phyloP scores from a whole-genome alignment of 1,139 yeast species.

The Casaregolazyma suthepensis region DNA sequence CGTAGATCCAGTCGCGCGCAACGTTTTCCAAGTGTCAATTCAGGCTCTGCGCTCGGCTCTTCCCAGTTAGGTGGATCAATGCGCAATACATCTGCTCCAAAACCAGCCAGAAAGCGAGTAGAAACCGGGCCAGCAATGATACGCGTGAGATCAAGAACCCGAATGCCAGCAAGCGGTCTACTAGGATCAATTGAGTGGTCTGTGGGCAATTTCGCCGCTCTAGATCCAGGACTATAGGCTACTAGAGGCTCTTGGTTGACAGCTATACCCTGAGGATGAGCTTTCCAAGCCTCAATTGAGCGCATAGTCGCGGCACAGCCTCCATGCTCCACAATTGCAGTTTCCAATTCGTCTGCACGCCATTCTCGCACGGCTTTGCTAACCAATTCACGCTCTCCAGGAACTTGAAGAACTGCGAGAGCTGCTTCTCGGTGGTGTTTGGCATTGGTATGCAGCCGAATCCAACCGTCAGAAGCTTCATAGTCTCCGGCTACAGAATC shows the following conservation, averaged over 20 bases:
- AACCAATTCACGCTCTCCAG: neutral
- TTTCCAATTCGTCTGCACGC: neutral
- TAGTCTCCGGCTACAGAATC: neutral
- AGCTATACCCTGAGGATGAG: neutral
- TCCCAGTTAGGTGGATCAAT: conserved; percentile 42
- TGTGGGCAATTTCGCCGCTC: neutral
- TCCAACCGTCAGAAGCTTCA: neutral
- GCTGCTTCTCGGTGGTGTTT: neutral
- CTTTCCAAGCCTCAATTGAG: neutral
- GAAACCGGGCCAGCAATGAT: conserved; percentile 41
- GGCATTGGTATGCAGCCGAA: neutral
- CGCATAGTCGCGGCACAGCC: neutral
- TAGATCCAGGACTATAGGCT: neutral
- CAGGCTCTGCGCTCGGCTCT: conserved; percentile 38
- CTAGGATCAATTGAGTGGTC: neutral
- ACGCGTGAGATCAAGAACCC: conserved; percentile 37
- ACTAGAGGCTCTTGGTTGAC: neutral
- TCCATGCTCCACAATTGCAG: neutral
- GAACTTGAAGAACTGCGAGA: neutral
- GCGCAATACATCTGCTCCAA: conserved; percentile 40
- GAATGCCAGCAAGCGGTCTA: conserved; percentile 28
- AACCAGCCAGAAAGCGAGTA: conserved; percentile 37
- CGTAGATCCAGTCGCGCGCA: conserved; percentile 37
- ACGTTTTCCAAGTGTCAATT: conserved; percentile 36
- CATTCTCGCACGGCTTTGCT: neutral